phyloP scores from a whole-genome alignment of 179 eudicot genomes.

The Gypsophila paniculata region DNA sequence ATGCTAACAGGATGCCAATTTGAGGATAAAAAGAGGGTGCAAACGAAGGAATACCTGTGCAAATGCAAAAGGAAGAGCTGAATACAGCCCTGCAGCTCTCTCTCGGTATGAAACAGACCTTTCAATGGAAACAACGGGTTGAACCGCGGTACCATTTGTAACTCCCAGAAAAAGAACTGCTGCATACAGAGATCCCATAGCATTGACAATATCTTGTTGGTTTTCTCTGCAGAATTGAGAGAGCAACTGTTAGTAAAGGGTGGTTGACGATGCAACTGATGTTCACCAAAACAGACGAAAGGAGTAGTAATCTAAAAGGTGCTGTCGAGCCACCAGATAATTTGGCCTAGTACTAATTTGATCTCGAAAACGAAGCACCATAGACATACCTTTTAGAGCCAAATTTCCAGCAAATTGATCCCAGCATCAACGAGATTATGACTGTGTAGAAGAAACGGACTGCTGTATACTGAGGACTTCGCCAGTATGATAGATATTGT shows the following conservation, averaged over 20 bases:
- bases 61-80: slow-evolving; percentile 48
- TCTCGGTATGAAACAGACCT: slow-evolving; percentile 50
- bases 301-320: not conserved
- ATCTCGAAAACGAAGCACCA: slow-evolving; percentile 1
- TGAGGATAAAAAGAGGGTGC: not conserved
- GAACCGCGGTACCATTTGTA: slow-evolving; percentile 45
- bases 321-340: not conserved
- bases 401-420: slow-evolving; percentile 49
- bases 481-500: slow-evolving; percentile 47
- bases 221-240: slow-evolving; percentile 25
- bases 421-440: slow-evolving; percentile 49
- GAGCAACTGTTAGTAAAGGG: slow-evolving; percentile 13
- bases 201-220: slow-evolving; percentile 38
- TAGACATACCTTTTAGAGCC: slow-evolving; percentile 39
- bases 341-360: not conserved
- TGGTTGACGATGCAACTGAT: slow-evolving; percentile 1
- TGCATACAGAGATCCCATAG: slow-evolving; percentile 46
- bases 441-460: slow-evolving; percentile 51
- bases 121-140: slow-evolving; percentile 44
- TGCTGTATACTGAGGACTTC: slow-evolving; percentile 50
- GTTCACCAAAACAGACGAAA: not conserved
- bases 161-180: slow-evolving; percentile 48
- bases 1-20: not conserved
- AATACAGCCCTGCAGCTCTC: slow-evolving; percentile 47
- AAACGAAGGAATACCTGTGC: slow-evolving; percentile 34